Evolutionary conservation across 257 asterid species (phyloP).

Genomic region (Lycium ferocissimum): DNA sequence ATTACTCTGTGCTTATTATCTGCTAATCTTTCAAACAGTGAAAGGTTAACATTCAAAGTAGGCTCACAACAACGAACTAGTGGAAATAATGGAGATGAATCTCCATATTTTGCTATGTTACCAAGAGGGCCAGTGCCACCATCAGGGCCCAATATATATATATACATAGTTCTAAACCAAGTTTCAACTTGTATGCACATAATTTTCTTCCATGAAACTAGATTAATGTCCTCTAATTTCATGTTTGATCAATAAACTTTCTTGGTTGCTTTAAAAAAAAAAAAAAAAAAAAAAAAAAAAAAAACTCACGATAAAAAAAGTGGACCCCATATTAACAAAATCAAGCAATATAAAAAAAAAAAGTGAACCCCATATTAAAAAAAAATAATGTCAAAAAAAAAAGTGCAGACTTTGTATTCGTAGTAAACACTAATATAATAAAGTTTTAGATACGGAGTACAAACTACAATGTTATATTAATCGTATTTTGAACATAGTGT

Average conservation of each 20-base stretch:
- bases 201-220: neutral
- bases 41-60: neutral
- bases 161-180: neutral
- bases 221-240: neutral
- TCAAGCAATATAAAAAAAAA: too few relatives aligned
- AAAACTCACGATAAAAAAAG: too few relatives aligned
- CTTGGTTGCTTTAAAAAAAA: neutral
- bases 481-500: too few relatives aligned
- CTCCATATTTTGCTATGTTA: neutral
- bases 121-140: conserved; percentile 9
- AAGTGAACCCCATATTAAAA: too few relatives aligned
- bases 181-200: neutral
- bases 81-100: neutral
- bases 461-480: too few relatives aligned
- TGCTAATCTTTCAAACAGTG: neutral
- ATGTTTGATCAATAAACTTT: neutral
- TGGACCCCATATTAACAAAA: too few relatives aligned
- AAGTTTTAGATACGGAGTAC: too few relatives aligned
- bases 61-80: neutral
- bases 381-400: too few relatives aligned
- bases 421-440: too few relatives aligned
- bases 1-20: neutral
- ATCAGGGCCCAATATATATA: conserved; percentile 7
- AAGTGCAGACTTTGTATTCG: too few relatives aligned
- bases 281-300: too few relatives aligned